A percentile compares a stretch with the other conserved stretches of the same genome.
phyloP scores from a whole-genome alignment of 306 rosid genomes.

The Acmispon strigosus region DNA sequence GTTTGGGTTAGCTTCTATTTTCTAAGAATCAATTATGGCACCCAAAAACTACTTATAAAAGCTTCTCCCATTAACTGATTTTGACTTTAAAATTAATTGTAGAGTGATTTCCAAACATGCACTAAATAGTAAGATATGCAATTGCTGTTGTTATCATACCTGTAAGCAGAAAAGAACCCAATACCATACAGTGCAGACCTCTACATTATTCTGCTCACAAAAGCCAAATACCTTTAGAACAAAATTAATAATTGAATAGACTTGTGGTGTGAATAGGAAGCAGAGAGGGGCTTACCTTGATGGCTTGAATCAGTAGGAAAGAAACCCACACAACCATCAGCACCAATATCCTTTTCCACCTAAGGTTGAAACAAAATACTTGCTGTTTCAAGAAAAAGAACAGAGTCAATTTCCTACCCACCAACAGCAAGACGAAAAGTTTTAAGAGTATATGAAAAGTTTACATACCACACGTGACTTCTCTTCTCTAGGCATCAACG shows the following conservation, averaged over 20 bases:
- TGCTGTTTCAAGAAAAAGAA: conserved; percentile 34
- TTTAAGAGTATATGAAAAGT: background rate
- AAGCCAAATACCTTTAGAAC: background rate
- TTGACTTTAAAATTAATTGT: no score
- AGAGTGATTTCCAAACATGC: no score
- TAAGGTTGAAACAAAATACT: conserved; percentile 59
- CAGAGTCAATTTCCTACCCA: conserved; percentile 11
- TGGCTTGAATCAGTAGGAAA: conserved; percentile 66
- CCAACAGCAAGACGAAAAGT: background rate
- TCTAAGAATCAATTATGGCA: no score
- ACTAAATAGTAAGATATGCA: background rate
- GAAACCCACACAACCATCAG: conserved; percentile 56
- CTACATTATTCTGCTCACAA: conserved; percentile 49
- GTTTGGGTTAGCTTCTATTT: no score
- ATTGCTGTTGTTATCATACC: conserved; percentile 31
- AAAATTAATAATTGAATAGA: background rate
- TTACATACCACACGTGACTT: conserved; percentile 49
- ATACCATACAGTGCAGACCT: conserved; percentile 63
- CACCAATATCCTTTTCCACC: conserved; percentile 57
- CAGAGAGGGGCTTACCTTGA: conserved; percentile 45
- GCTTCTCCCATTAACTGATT: no score
- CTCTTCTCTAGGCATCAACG: conserved; percentile 52
- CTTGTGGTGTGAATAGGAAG: background rate
- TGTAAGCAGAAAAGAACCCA: conserved; percentile 78
- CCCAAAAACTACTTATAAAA: no score